phyloP scores from a whole-genome alignment of 257 asterid species.

The Capsicum pubescens region DNA sequence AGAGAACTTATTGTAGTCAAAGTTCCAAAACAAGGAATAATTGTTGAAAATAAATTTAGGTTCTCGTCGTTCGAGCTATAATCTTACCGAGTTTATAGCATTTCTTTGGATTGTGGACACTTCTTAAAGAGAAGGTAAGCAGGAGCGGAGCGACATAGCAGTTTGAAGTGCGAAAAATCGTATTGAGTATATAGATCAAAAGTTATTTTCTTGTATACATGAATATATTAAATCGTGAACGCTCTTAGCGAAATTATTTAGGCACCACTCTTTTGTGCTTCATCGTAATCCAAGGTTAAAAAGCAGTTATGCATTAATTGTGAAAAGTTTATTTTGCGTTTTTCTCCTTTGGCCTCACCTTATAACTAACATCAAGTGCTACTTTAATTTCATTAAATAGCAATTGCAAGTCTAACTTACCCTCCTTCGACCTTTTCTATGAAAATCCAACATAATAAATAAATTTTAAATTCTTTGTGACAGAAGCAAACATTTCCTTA shows the following conservation, averaged over 20 bases:
- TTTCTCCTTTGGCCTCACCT: background rate
- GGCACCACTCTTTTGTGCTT: too few relatives aligned
- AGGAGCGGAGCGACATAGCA: too few relatives aligned
- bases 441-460: background rate
- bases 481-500: slow-evolving; percentile 12
- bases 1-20: too few relatives aligned
- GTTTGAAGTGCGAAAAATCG: too few relatives aligned
- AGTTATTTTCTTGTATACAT: too few relatives aligned
- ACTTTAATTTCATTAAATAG: background rate
- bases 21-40: too few relatives aligned
- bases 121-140: too few relatives aligned
- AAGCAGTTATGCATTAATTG: background rate
- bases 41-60: too few relatives aligned
- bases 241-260: background rate
- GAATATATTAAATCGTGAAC: background rate
- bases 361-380: background rate
- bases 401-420: background rate
- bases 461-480: background rate
- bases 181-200: too few relatives aligned
- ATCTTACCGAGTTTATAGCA: too few relatives aligned
- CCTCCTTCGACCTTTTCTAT: slow-evolving; percentile 25
- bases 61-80: too few relatives aligned
- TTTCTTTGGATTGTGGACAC: too few relatives aligned
- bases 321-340: background rate
- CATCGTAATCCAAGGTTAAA: background rate